phyloP scores from a whole-genome alignment of 768 basidiomycete genomes.

The Lactifluus piperatus region DNA sequence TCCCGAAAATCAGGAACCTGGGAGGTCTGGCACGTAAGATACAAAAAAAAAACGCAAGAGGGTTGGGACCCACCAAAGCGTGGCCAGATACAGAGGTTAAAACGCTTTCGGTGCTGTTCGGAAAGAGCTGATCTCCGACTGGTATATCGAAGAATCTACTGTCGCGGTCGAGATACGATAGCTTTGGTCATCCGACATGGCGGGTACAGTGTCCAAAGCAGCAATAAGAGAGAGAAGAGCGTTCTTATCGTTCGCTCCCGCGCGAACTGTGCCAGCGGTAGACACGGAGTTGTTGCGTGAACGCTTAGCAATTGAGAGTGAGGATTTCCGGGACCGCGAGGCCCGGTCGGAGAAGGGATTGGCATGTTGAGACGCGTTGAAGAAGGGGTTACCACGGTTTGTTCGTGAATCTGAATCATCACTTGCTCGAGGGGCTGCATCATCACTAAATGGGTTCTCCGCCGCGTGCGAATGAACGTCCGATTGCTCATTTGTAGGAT shows the following conservation, averaged over 20 bases:
- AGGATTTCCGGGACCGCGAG: conserved; percentile 12
- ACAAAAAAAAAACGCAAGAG: background rate
- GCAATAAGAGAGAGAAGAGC: conserved; percentile 19
- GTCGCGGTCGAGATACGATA: conserved; percentile 6
- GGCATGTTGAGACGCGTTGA: conserved; percentile 11
- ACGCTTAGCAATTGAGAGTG: conserved; percentile 8
- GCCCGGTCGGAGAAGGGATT: conserved; percentile 18
- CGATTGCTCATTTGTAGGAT: background rate
- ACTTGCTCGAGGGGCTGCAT: background rate
- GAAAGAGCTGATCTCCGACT: background rate
- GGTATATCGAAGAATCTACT: background rate
- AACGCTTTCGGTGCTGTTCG: conserved; percentile 14
- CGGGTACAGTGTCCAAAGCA: conserved; percentile 4
- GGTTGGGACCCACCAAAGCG: background rate
- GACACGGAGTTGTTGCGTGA: conserved; percentile 10
- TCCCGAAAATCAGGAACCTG: background rate
- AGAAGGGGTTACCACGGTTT: conserved; percentile 16
- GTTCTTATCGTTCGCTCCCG: background rate
- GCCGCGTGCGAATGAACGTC: background rate
- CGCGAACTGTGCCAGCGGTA: background rate
- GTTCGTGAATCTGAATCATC: background rate
- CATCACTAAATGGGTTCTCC: conserved; percentile 15
- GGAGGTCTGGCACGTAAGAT: background rate
- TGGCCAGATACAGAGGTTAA: background rate
- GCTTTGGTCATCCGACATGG: background rate